These are phyloP conservation scores for Lagenaria siceraria DNA, from an alignment of 306 rosid species.

Conservation along the genomic window DNA sequence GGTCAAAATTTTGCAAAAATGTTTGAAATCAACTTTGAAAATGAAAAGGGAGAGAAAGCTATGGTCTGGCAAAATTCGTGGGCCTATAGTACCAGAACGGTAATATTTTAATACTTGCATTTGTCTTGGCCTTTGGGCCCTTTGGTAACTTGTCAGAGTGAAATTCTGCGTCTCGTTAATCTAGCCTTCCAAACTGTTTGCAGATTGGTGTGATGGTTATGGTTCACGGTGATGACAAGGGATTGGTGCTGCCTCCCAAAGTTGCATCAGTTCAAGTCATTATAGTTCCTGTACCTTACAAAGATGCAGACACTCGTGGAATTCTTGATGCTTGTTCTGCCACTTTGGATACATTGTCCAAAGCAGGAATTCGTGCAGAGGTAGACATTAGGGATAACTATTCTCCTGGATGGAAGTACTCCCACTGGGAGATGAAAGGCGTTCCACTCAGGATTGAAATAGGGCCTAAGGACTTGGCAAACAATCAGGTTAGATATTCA, in stretches of 20 bases:
- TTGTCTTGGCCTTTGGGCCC: neutral
- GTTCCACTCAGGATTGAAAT: slow-evolving; percentile 98
- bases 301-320: slow-evolving; percentile 72
- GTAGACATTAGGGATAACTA: slow-evolving; percentile 76
- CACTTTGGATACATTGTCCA: slow-evolving; percentile 39
- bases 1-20: slow-evolving; percentile 96
- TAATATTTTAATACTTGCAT: neutral
- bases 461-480: slow-evolving; percentile 86
- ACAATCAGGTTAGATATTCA: slow-evolving; percentile 45
- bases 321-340: slow-evolving; percentile 56
- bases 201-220: slow-evolving; percentile 97
- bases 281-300: slow-evolving; percentile 87
- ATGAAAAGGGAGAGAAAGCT: slow-evolving; percentile 79
- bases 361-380: slow-evolving; percentile 78
- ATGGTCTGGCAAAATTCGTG: slow-evolving; percentile 97
- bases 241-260: slow-evolving; percentile 91
- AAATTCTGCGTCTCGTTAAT: neutral
- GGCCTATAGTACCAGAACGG: slow-evolving; percentile 97
- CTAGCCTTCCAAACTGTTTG: neutral
- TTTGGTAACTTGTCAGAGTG: neutral
- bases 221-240: slow-evolving; percentile 96
- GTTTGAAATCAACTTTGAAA: slow-evolving; percentile 91
- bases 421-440: slow-evolving; percentile 98
- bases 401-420: slow-evolving; percentile 97
- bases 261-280: slow-evolving; percentile 79